A percentile compares a stretch with the other conserved stretches of the same genome.
Evolutionary conservation across 345 rosid species (phyloP).

Genomic region (Ceriops zippeliana): DNA sequence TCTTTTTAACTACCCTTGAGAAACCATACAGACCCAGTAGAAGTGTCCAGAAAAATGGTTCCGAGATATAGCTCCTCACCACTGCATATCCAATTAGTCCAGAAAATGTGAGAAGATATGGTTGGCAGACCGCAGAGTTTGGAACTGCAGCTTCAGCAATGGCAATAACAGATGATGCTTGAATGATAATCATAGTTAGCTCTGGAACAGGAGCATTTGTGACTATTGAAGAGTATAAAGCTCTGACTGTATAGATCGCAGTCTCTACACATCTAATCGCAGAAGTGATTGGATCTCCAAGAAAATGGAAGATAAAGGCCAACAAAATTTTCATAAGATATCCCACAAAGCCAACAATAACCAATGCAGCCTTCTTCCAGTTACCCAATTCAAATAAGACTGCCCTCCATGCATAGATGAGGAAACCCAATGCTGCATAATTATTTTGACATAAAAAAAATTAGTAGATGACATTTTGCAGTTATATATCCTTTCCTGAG

Average conservation of each 20-base stretch:
- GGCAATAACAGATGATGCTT: slow-evolving; percentile 70
- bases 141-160: slow-evolving; percentile 79
- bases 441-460: slow-evolving; percentile 4
- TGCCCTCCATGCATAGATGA: slow-evolving; percentile 77
- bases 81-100: slow-evolving; percentile 78
- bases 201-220: slow-evolving; percentile 67
- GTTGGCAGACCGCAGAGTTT: slow-evolving; percentile 54
- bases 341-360: slow-evolving; percentile 42
- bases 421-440: slow-evolving; percentile 68
- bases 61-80: slow-evolving; percentile 66
- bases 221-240: slow-evolving; percentile 71
- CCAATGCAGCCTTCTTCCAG: slow-evolving; percentile 52
- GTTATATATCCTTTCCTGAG: too few species aligned
- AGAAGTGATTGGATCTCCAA: slow-evolving; percentile 72
- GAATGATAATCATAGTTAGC: slow-evolving; percentile 52
- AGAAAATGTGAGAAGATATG: slow-evolving; percentile 53
- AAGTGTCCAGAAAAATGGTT: slow-evolving; percentile 77
- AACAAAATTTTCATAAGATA: slow-evolving; percentile 58
- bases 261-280: slow-evolving; percentile 51
- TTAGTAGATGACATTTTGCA: slow-evolving; percentile 1
- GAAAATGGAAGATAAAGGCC: slow-evolving; percentile 71
- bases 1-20: slow-evolving; percentile 55
- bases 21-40: slow-evolving; percentile 58
- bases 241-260: slow-evolving; percentile 45
- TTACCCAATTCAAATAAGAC: slow-evolving; percentile 74